phyloP scores from a whole-genome alignment of 306 rosid species.

The Sechiopsis laciniata region DNA sequence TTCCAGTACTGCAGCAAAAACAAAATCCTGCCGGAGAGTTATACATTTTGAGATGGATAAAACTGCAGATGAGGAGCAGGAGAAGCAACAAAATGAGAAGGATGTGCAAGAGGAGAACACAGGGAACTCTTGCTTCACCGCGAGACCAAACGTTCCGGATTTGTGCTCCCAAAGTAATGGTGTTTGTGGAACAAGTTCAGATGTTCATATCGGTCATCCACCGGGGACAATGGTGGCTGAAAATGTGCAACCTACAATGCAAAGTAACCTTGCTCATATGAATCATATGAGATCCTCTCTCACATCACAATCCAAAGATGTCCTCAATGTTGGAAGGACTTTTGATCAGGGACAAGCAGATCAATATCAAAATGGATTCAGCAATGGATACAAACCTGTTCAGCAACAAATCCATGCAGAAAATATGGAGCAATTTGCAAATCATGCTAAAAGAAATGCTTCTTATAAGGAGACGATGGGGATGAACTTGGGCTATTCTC shows the following conservation, averaged over 20 bases:
- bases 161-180: conserved; percentile 27
- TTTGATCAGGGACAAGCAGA: conserved; percentile 31
- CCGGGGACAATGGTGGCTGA: conserved; percentile 25
- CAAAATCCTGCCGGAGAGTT: conserved; percentile 56
- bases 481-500: conserved; percentile 26
- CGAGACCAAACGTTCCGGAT: conserved; percentile 29
- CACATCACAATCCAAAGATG: conserved; percentile 25
- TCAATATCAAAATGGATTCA: conserved; percentile 29
- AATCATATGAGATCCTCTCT: conserved; percentile 25
- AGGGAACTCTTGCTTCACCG: conserved; percentile 16
- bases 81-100: conserved; percentile 32
- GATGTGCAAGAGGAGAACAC: conserved; percentile 32
- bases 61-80: conserved; percentile 31
- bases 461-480: conserved; percentile 33
- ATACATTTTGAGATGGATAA: conserved; percentile 55
- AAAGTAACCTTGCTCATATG: conserved; percentile 26
- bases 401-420: conserved; percentile 29
- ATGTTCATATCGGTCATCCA: conserved; percentile 24
- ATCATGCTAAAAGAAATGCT: not conserved
- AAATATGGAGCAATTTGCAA: too few species aligned
- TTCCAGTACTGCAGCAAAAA: conserved; percentile 26
- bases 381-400: conserved; percentile 25
- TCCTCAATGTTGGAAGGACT: conserved; percentile 21
- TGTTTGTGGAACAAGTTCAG: conserved; percentile 27
- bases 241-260: conserved; percentile 30